Evolutionary conservation across 2,329 filamentous ascomycete genomes (phyloP), one percentile per base, ranked within the genome.

Genomic region (Neofusicoccum umdonicola): DNA sequence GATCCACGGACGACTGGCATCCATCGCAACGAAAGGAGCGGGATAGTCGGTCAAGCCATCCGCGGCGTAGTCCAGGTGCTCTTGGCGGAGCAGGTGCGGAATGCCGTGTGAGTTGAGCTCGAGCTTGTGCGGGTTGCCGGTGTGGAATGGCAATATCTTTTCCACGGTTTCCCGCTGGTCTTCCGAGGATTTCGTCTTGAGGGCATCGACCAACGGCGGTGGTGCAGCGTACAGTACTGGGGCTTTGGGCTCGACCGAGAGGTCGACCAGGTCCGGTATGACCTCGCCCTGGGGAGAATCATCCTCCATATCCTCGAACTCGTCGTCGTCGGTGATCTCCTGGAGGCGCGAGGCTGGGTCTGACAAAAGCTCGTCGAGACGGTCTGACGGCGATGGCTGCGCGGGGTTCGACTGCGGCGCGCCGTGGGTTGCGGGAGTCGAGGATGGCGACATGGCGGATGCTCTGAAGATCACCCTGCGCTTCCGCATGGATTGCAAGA

Each of bases 1-100:
- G 72, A 97, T 86, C 95, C 95, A 99, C 9, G 95, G 93, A 63
- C 94, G 84, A 74, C 91, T 93, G 37, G 95, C 90, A 81, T 99
- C 95, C 69, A 93, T 86, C 56, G 84, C 84, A 61, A 89, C 87
- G 77, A 90, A 97, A 3, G 81, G 81, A 7, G 85, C 80, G 0
- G 94, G 92, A 66, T 96, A 87, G 56, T 81, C 82, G 48, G 79
- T 80, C 47, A 88, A 71, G 11, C 80, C 79, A 62, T 81, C 78
- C 64, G 82, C 81, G 57, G 93, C 78, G 73, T 92, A 93, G 39
- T 74, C 77, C 66, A 86, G 80, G 77, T 89, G 87, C 47, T 79
- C 77, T 65, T 81, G 79, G 47, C 90, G 87, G 69, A 88, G 84
- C n/a, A 99, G 85, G 64, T 83, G 83, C 13, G 92, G 91, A 41